Conservation (phyloP, 164 flowering plant species). For the Vitis rotundifolia region DNA sequence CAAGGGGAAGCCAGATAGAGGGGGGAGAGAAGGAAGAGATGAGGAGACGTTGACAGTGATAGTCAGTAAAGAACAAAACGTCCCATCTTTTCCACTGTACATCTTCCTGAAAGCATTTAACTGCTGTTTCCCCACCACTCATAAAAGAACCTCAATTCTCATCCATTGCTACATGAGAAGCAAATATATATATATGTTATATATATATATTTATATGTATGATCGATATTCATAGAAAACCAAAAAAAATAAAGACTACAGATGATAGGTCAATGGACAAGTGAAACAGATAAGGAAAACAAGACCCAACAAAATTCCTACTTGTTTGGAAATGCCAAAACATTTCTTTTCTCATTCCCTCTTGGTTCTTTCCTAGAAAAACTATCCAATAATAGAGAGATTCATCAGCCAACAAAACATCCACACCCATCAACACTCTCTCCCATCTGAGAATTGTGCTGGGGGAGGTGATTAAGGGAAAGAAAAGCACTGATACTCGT, state of each 20-base stretch:
- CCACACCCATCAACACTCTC: no score
- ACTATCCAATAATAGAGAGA: no score
- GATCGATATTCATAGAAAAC: no score
- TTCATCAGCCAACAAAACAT: no score
- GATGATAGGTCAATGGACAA: not conserved
- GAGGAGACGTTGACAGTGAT: not conserved
- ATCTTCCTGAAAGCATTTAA: not conserved
- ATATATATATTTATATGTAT: no score
- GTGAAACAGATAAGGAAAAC: not conserved
- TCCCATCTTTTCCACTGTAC: not conserved
- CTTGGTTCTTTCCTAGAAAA: no score
- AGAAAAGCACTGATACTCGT: slow-evolving; percentile 1
- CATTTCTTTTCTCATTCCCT: no score
- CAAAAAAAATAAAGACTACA: not conserved
- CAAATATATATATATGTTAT: no score
- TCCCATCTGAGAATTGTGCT: no score
- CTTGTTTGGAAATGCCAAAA: not conserved
- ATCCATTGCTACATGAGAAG: no score
- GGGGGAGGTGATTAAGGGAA: not conserved
- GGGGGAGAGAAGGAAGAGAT: not conserved
- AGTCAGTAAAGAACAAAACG: not conserved
- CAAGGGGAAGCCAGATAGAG: not conserved
- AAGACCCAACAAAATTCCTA: slow-evolving; percentile 8
- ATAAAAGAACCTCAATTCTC: no score
- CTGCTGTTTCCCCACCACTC: no score